Evolutionary conservation across 495 filamentous ascomycete species (phyloP).

Genomic region (Tuber melanosporum): DNA sequence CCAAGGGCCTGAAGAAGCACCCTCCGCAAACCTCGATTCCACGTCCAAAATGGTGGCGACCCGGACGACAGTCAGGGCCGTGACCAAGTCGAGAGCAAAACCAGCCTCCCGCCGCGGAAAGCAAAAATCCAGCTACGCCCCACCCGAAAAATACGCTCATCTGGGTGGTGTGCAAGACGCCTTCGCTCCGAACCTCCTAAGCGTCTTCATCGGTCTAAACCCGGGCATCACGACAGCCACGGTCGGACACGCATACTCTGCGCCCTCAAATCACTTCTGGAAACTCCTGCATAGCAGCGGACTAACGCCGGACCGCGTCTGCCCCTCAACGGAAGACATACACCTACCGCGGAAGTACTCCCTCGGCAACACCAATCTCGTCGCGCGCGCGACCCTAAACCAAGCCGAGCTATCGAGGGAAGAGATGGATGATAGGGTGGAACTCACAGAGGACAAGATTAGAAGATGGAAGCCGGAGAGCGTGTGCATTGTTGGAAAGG

Average conservation of each 20-base stretch:
- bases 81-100: neutral
- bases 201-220: constrained; percentile 85
- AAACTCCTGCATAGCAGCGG: constrained; percentile 69
- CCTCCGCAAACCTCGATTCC: neutral
- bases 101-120: constrained; percentile 5
- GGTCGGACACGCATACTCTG: constrained; percentile 78
- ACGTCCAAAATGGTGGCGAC: neutral
- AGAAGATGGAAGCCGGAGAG: constrained; percentile 64
- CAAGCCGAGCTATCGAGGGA: constrained; percentile 67
- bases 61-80: neutral
- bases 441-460: constrained; percentile 69
- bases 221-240: constrained; percentile 75
- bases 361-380: constrained; percentile 89
- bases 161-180: constrained; percentile 67
- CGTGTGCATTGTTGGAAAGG: constrained; percentile 84
- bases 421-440: constrained; percentile 80
- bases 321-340: constrained; percentile 62
- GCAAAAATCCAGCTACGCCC: constrained; percentile 52
- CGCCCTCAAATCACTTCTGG: constrained; percentile 94
- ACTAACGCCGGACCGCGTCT: constrained; percentile 56
- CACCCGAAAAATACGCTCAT: constrained; percentile 62
- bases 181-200: constrained; percentile 65
- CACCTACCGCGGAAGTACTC: constrained; percentile 64
- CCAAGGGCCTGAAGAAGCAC: neutral
- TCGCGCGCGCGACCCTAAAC: constrained; percentile 69